Base-by-base conservation (phyloP, 2,329 filamentous ascomycete genomes). In the Colletotrichum caudatum region DNA sequence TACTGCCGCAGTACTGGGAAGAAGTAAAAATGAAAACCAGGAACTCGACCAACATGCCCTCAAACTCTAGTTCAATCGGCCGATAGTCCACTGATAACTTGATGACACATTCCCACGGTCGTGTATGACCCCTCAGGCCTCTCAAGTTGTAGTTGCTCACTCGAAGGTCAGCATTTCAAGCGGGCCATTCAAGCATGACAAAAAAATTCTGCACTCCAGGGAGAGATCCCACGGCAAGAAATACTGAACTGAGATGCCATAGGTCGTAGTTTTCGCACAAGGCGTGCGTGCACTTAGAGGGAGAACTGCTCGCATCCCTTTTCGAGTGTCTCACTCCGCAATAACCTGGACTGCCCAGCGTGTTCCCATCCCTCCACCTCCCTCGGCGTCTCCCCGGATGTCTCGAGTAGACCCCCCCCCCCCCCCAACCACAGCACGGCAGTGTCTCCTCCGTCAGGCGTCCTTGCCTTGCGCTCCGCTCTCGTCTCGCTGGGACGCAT, bases 311-410 rank as follows among this genome's bases (percentile, higher is more conserved):
- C 37, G 12, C 56, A 57, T 35, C 20, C n/a, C 20, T 39, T 33
- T 35, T 39, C n/a, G n/a, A 58, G 50, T 64, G 61, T 64, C 61
- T 64, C 61, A 23, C 11, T 35, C 23, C 26, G 20, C 50, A 56
- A 46, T 39, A 23, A 64, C 54, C 50, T 39, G 39, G 37, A 35
- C 26, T 50, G 50, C n/a, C 26, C 9, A 35, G 35, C 50, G 54
- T 23, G 12, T 46, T 39, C n/a, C 37, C 16, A 11, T 26, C 18
- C 12, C 48, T 14, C 23, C 29, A 14, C 46, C 33, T 35, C 26
- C n/a, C 26, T 61, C 41, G 44, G 14, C 59, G 59, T 29, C 59
- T 62, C 33, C 33, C 59, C 44, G 12, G 59, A 50, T 6, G 16
- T 23, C 20, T 50, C 33, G 44, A 50, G 59, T 20, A 23, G 29